Conservation (phyloP, 2,329 filamentous ascomycete genomes). For the Ascochyta koolunga region DNA sequence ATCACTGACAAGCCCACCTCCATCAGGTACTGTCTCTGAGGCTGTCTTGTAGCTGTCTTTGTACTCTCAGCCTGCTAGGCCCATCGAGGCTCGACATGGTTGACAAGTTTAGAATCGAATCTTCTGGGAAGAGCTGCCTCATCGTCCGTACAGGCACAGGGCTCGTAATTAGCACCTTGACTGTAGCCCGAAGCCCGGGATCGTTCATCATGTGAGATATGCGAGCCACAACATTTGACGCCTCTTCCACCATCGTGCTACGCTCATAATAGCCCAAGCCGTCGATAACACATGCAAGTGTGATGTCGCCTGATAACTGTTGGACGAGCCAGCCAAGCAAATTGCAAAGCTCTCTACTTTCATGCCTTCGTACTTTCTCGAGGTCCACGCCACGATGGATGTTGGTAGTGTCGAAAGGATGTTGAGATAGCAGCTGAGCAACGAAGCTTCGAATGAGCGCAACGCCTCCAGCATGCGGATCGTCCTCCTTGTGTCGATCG, state of each 20-base stretch:
- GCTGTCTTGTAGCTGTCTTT: too few species aligned
- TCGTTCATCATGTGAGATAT: neutral
- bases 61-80: too few species aligned
- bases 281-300: neutral
- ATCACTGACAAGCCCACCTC: too few species aligned
- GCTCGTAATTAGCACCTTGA: neutral
- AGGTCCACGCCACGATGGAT: too few species aligned
- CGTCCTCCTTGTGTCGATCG: too few species aligned
- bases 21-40: too few species aligned
- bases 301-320: neutral
- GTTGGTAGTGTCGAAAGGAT: too few species aligned
- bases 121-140: neutral
- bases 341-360: too few species aligned
- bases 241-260: neutral
- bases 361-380: too few species aligned
- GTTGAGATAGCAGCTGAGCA: too few species aligned
- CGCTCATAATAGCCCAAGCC: neutral
- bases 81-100: neutral
- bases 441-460: too few species aligned
- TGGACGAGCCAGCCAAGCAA: neutral
- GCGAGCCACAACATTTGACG: neutral
- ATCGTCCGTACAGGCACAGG: neutral
- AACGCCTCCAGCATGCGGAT: too few species aligned
- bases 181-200: neutral
- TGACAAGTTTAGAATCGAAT: neutral